These are phyloP conservation scores for Lasiodiplodia hormozganensis DNA, from an alignment of 2,329 filamentous ascomycete genomes.

Conservation along the genomic window DNA sequence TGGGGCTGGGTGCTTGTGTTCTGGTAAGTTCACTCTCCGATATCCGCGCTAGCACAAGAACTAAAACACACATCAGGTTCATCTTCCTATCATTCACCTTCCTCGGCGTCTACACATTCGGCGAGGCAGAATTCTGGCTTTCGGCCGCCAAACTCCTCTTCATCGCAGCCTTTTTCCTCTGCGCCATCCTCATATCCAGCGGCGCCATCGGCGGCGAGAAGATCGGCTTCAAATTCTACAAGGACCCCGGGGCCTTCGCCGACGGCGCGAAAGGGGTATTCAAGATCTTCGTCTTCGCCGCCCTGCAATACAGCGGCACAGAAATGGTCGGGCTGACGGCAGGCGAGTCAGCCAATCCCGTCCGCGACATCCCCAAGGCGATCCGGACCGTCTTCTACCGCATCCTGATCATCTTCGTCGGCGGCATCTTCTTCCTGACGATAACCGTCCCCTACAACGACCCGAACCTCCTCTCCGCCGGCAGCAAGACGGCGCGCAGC, in stretches of 20 bases:
- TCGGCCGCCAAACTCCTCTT: slow-evolving; percentile 88
- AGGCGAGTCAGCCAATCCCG: slow-evolving; percentile 78
- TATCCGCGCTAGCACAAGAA: neutral
- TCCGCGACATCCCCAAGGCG: slow-evolving; percentile 85
- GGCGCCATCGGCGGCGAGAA: slow-evolving; percentile 69
- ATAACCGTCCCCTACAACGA: slow-evolving; percentile 80
- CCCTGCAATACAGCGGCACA: slow-evolving; percentile 77
- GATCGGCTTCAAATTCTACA: slow-evolving; percentile 81
- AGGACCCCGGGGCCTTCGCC: slow-evolving; percentile 78
- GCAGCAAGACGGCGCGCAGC: slow-evolving; percentile 72
- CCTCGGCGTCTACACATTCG: slow-evolving; percentile 80
- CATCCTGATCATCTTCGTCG: slow-evolving; percentile 84
- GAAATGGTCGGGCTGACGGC: slow-evolving; percentile 80
- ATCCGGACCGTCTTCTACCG: slow-evolving; percentile 97
- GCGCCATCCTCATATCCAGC: slow-evolving; percentile 83
- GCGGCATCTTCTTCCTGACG: slow-evolving; percentile 80
- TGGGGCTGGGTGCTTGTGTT: slow-evolving; percentile 68
- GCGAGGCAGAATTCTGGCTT: slow-evolving; percentile 88
- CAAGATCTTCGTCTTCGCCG: slow-evolving; percentile 77
- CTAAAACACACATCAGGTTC: slow-evolving; percentile 39
- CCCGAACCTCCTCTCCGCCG: slow-evolving; percentile 66
- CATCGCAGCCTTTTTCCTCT: slow-evolving; percentile 87
- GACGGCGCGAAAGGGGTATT: slow-evolving; percentile 83
- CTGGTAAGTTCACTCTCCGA: neutral
- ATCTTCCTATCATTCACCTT: slow-evolving; percentile 76